Evolutionary conservation across 2,329 filamentous ascomycete species (phyloP).

Genomic region (Fusarium nanum): DNA sequence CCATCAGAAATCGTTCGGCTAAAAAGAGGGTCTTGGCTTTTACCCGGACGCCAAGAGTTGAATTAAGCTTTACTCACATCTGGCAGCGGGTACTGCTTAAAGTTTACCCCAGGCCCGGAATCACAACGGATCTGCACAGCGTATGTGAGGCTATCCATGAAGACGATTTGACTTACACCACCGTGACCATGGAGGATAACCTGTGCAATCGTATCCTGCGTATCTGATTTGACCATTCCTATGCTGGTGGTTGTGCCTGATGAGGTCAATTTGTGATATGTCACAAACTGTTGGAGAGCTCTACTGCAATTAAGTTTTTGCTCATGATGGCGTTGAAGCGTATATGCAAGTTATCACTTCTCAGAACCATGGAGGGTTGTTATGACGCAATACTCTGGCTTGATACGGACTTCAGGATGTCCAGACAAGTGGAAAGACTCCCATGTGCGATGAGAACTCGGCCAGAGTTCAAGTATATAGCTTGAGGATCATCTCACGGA

Average conservation of each 20-base stretch:
- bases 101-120: conserved; percentile 10
- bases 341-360: background rate
- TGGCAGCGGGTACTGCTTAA: background rate
- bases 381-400: conserved; percentile 12
- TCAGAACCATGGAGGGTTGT: background rate
- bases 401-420: background rate
- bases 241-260: background rate
- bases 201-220: background rate
- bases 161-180: background rate
- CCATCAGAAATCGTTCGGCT: background rate
- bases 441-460: rapidly evolving
- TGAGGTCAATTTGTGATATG: background rate
- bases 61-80: background rate
- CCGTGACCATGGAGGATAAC: background rate
- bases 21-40: background rate
- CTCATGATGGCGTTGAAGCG: conserved; percentile 1
- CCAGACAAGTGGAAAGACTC: background rate
- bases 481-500: conserved; percentile 1
- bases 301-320: background rate
- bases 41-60: background rate
- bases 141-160: background rate
- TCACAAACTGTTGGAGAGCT: background rate
- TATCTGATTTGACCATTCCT: background rate
- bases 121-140: background rate
- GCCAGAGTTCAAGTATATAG: conserved; percentile 18